Conservation (phyloP, 2,329 filamentous ascomycete species). For the Aurifilum marmelostoma region DNA sequence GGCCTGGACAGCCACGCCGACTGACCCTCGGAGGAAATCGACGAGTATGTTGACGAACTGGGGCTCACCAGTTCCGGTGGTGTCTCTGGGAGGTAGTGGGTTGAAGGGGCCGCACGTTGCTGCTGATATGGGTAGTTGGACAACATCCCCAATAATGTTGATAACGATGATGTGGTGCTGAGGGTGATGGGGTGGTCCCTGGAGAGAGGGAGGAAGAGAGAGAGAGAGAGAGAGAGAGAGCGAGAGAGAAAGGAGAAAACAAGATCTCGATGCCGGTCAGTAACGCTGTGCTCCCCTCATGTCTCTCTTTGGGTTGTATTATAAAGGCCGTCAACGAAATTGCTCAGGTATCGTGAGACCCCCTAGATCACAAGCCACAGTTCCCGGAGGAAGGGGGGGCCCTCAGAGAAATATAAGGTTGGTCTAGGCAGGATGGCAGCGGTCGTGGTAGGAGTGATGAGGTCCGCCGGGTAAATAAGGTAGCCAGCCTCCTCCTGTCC, state of each 20-base stretch:
- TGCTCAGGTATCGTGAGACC: neutral
- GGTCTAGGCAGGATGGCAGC: neutral
- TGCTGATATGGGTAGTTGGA: slow-evolving; percentile 53
- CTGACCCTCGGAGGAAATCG: slow-evolving; percentile 46
- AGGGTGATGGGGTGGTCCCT: no score
- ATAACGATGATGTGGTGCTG: slow-evolving; percentile 37
- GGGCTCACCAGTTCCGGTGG: slow-evolving; percentile 59
- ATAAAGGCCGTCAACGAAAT: neutral
- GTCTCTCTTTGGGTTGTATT: neutral
- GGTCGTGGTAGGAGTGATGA: slow-evolving; percentile 3
- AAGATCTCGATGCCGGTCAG: slow-evolving; percentile 12
- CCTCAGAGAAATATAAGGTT: slow-evolving; percentile 14
- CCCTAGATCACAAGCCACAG: slow-evolving; percentile 18
- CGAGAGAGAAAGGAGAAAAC: slow-evolving; percentile 12
- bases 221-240: neutral
- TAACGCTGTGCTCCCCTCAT: slow-evolving; percentile 6
- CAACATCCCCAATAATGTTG: slow-evolving; percentile 55
- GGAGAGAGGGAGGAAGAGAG: neutral
- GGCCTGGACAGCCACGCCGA: slow-evolving; percentile 48
- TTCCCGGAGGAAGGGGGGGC: neutral
- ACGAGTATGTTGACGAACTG: slow-evolving; percentile 51
- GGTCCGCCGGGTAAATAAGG: slow-evolving; percentile 29
- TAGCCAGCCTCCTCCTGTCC: slow-evolving; percentile 13
- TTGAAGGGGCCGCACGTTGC: slow-evolving; percentile 37
- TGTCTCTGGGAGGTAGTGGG: slow-evolving; percentile 53